A percentile compares a stretch with the other conserved stretches of the same genome.
These are phyloP conservation scores for Takashimella tepidaria DNA, from an alignment of 1,284 basidiomycete genomes.

Conservation along the genomic window DNA sequence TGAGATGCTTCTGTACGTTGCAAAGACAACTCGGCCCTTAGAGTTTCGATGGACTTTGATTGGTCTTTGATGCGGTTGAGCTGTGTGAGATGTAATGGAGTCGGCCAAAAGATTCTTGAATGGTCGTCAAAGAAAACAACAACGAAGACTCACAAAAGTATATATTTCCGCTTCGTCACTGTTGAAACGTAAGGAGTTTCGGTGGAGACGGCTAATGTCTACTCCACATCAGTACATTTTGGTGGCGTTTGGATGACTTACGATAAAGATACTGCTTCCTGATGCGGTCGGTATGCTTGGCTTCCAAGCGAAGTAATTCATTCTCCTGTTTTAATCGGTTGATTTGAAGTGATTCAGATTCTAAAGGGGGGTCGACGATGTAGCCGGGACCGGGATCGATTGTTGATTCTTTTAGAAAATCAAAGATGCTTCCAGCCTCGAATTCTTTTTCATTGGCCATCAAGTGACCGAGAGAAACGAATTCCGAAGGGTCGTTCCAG, in stretches of 20 bases:
- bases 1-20: slow-evolving; percentile 33
- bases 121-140: neutral
- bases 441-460: slow-evolving; percentile 31
- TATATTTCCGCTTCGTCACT: slow-evolving; percentile 44
- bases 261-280: slow-evolving; percentile 38
- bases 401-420: slow-evolving; percentile 20
- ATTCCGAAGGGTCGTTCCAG: slow-evolving; percentile 42
- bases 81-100: too few species aligned
- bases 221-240: too few species aligned
- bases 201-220: slow-evolving; percentile 42
- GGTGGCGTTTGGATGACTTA: too few species aligned
- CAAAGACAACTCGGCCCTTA: slow-evolving; percentile 33
- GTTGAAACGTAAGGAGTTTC: slow-evolving; percentile 37
- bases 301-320: slow-evolving; percentile 36
- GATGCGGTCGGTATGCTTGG: slow-evolving; percentile 27
- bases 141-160: slow-evolving; percentile 30
- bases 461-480: slow-evolving; percentile 33
- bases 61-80: slow-evolving; percentile 42
- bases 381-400: neutral
- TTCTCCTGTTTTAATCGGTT: slow-evolving; percentile 23
- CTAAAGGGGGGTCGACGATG: neutral
- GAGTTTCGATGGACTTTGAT: slow-evolving; percentile 29
- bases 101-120: too few species aligned
- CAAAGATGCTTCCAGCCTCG: slow-evolving; percentile 17
- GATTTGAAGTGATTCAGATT: neutral